Percentiles rank a stretch among this genome's conserved stretches.
These are phyloP conservation scores for Eucalyptus urophylla DNA, from an alignment of 345 rosid genomes.

Conservation along the genomic window DNA sequence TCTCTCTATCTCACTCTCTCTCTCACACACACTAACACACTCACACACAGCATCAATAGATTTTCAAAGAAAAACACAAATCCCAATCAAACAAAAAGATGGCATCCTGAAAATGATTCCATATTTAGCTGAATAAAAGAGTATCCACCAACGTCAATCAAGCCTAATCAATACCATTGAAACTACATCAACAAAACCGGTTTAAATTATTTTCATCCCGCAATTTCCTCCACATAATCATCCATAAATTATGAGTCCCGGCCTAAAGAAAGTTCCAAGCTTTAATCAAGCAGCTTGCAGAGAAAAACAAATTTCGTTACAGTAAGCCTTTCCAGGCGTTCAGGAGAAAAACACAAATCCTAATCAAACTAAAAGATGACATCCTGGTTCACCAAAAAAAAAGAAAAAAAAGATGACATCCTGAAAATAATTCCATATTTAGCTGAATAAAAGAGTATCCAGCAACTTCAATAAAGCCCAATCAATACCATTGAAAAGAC, in stretches of 20 bases:
- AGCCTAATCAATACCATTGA: neutral
- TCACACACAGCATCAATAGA: neutral
- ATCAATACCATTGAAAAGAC: neutral
- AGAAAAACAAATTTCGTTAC: constrained; percentile 7
- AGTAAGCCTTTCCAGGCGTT: constrained; percentile 36
- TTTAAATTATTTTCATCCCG: neutral
- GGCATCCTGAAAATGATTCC: neutral
- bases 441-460: neutral
- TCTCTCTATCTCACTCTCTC: neutral
- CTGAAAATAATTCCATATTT: neutral
- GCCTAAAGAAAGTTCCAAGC: neutral
- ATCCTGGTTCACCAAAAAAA: neutral
- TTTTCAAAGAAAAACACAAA: neutral
- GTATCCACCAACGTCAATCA: neutral
- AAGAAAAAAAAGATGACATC: neutral
- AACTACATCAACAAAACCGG: neutral
- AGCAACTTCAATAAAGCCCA: neutral
- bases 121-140: neutral
- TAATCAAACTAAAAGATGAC: neutral
- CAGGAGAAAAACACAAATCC: neutral
- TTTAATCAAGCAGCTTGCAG: neutral
- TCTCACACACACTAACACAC: neutral
- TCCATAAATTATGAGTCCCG: neutral
- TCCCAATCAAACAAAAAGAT: neutral
- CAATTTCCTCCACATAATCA: neutral